Evolutionary conservation across 1,284 basidiomycete genomes (phyloP).

Genomic region (Ustilago nuda): DNA sequence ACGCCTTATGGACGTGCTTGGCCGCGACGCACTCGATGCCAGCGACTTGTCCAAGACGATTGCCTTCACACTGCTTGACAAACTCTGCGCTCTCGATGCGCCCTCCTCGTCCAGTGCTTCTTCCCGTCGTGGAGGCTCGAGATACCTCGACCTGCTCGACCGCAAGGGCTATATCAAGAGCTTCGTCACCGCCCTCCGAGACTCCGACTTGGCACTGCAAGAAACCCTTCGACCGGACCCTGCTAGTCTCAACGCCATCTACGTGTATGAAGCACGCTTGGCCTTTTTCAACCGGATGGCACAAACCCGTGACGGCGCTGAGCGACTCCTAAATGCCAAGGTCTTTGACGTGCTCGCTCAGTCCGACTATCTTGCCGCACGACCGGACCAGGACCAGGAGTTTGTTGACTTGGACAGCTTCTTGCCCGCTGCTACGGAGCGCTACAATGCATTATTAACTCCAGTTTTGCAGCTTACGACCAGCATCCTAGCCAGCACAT

Average conservation of each 20-base stretch:
- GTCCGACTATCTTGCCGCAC: constrained; percentile 86
- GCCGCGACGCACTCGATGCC: constrained; percentile 91
- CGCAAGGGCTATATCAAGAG: constrained; percentile 84
- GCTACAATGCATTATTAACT: constrained; percentile 88
- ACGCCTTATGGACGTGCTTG: constrained; percentile 80
- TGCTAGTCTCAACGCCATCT: constrained; percentile 89
- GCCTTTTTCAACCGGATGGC: constrained; percentile 86
- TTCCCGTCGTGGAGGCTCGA: constrained; percentile 66
- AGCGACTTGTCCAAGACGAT: constrained; percentile 96
- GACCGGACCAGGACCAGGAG: constrained; percentile 82
- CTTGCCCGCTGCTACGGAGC: constrained; percentile 84
- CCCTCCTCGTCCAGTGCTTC: constrained; percentile 43
- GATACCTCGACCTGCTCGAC: constrained; percentile 76
- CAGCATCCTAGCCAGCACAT: constrained; percentile 69
- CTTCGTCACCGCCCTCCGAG: constrained; percentile 85
- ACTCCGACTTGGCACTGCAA: constrained; percentile 82
- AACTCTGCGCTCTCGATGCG: constrained; percentile 73
- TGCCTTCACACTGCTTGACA: constrained; percentile 86
- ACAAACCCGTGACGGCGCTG: constrained; percentile 83
- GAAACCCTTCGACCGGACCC: constrained; percentile 88
- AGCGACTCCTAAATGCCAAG: constrained; percentile 83
- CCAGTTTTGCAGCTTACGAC: constrained; percentile 84
- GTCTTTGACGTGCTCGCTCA: constrained; percentile 82
- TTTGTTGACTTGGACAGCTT: constrained; percentile 86
- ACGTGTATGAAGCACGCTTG: constrained; percentile 95